Evolutionary conservation across 75 land plant genomes (phyloP), one percentile per base, ranked within the genome.

Genomic region (Adiantum capillusveneris): DNA sequence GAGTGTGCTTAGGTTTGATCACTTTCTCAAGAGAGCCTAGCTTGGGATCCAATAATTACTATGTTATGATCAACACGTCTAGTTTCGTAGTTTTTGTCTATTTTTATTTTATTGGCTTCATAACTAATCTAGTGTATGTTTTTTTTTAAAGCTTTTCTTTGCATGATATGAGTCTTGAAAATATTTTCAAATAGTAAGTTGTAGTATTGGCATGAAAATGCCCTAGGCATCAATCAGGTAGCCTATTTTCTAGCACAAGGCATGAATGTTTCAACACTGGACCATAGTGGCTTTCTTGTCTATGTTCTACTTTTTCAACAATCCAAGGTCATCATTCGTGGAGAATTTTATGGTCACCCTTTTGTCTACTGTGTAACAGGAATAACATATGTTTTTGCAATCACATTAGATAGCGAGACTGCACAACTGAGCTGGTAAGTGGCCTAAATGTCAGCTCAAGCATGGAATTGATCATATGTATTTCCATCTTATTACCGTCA

Each of bases 381-480:
- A 0, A 81, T 89, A 11, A 84, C 85, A 1, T 94, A 94, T 61
- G 48, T 77, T 31, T 70, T 89, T 62, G 96, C 98, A 21, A 78
- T 94, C 31, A 61, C 67, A 59, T 63, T 85, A n/a, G 75, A 76
- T 20, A 90, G 91, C 13, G 72, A 79, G 53, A 66, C 87, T 30
- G 98, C 98, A 24, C 96, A 94, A 71, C 78, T 94, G 93, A 94
- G 71, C 78, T 94, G 93, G 98, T 94, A 51, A 46, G 50, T 21
- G 3, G 37, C 9, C 3, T 34, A 34, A 3, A 34, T 34, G 37
- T 34, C 7, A 34, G 9, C 3, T 34, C 37, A 34, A n/a, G n/a
- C n/a, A 34, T 34, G 37, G 37, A 9, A 9, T 34, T 34, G 3
- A 9, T 9, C 37, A 34, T 34, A 3, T 34, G 37, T 5, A 34